Evolutionary conservation across 495 filamentous ascomycete genomes (phyloP), one percentile per base, ranked within the genome.

Genomic region (Podospora pseudoanserina): DNA sequence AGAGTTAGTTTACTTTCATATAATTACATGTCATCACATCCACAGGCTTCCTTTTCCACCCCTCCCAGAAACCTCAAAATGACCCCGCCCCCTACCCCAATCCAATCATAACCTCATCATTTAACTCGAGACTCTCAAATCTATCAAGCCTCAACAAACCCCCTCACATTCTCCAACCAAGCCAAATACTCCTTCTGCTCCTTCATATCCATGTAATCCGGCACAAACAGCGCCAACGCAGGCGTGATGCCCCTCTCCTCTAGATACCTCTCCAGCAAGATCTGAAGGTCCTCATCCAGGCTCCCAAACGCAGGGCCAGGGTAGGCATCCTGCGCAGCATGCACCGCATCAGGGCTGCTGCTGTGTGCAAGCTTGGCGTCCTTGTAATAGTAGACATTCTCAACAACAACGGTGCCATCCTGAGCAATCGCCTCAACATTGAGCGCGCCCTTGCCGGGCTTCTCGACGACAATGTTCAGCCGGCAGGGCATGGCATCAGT

Each of bases 141-240:
- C 23, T 23, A 39, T 82, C 88, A 91, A 68, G 89, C 89, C 74
- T 87, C 85, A 70, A 93, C 79, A 73, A 94, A 94, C 64, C 77
- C 79, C 86, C 91, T 93, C 81, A 94, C 86, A 73, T 88, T 93
- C 72, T 89, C 87, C 77, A 99, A 83, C 95, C 95, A 99, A 68
- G 83, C 82, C 56, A 94, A 77, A 80, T 99, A 99, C 85, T 99
- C 95, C 86, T 88, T 92, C 88, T 99, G 94, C 87, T 99, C 95
- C 89, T 99, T 99, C 80, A 91, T 88, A 79, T 97, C 92, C 75
- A 98, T 94, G 82, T 97, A 99, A 76, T 98, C 94, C 63, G 93
- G 93, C 63, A 96, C 87, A 80, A 97, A 97, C 70, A 92, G 81
- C 66, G 93, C 93, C 74, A 99, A 85, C 69, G 89, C 86, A 67